A percentile compares a stretch with the other conserved stretches of the same genome.
Conservation (phyloP, 805 yeast genomes). For the Ogataea methanolica region DNA sequence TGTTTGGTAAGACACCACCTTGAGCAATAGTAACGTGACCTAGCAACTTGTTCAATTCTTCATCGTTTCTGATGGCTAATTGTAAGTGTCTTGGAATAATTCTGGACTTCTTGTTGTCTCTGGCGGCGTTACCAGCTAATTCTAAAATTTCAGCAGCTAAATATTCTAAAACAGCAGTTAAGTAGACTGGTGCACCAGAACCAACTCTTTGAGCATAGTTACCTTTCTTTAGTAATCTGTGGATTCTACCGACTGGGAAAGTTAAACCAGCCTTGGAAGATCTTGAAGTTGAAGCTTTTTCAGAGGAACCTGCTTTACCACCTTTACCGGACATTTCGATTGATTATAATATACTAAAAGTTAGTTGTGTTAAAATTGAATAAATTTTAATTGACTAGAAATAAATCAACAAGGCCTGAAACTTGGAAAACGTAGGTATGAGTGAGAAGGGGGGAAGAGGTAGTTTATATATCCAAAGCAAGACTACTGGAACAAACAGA, state of each 20-base stretch:
- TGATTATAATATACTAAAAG: conserved; percentile 1
- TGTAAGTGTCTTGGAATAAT: conserved; percentile 98
- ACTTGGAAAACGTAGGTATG: no score
- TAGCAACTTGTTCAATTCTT: conserved; percentile 91
- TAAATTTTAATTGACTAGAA: no score
- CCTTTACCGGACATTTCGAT: conserved; percentile 61
- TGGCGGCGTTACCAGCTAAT: conserved; percentile 98
- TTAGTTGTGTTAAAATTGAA: no score
- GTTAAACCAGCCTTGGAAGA: conserved; percentile 98
- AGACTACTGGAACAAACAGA: no score
- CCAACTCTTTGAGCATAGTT: conserved; percentile 98
- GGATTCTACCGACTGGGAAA: conserved; percentile 99
- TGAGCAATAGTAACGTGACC: conserved; percentile 94
- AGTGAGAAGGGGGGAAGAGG: no score
- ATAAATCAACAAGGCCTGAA: no score
- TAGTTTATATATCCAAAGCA: conserved; percentile 2
- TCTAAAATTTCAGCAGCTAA: conserved; percentile 97
- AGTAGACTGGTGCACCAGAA: conserved; percentile 98
- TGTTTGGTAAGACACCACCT: conserved; percentile 99
- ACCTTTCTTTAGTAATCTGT: conserved; percentile 93
- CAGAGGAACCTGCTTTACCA: conserved; percentile 92
- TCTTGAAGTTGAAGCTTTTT: conserved; percentile 96
- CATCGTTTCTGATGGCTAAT: conserved; percentile 98
- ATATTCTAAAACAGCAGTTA: conserved; percentile 95
- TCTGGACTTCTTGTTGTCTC: conserved; percentile 98